Base-by-base conservation (phyloP, 352 stramenopile species). In the Saprolegnia diclina region DNA sequence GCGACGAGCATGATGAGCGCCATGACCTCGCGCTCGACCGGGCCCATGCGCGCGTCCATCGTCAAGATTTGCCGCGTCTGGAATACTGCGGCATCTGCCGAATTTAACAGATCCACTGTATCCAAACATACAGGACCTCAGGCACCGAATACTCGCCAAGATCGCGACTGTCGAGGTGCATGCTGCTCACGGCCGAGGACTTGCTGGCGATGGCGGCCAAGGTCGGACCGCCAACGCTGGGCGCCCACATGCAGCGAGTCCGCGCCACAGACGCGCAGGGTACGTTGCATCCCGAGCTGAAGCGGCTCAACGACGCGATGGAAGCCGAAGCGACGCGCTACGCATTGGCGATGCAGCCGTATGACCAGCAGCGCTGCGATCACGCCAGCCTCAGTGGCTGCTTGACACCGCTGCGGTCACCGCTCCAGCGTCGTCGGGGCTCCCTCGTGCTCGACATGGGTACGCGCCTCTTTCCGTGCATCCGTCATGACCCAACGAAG, bases 141-240 rank as follows among this genome's bases (percentile, higher is more conserved):
- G 5, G 29, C 29, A 35, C 5, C 29, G 29, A 35, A 35, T 35
- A 35, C 18, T 4, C 7, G 13, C 3, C 11, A 48, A 48, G 42
- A 48, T 48, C 42, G 42, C 42, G 42, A 35, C 29, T 5, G 2
- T 35, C 29, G 29, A 35, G 29, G 29, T 35, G 29, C 29, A 35
- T 35, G 42, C 45, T 69, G n/a, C 37, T 69, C 18, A 69, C 63
- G 4, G 26, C 44, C 11, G 63, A 69, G 22, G n/a, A 45, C n/a
- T 22, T 69, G n/a, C 45, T 69, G 32, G 53, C 19, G 22, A 29
- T 69, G 29, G 63, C 63, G 32, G 21, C 62, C 19, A 67, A 67
- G 32, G 42, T 59, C 2, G n/a, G 13, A 18, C 46, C 63, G 22
- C 32, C n/a, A 38, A 61, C 45, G 19, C 19, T 69, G 22, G 63